Percentiles rank a stretch among this genome's conserved stretches.
Conservation (phyloP, 495 filamentous ascomycete genomes). For the Neurospora sp. region DNA sequence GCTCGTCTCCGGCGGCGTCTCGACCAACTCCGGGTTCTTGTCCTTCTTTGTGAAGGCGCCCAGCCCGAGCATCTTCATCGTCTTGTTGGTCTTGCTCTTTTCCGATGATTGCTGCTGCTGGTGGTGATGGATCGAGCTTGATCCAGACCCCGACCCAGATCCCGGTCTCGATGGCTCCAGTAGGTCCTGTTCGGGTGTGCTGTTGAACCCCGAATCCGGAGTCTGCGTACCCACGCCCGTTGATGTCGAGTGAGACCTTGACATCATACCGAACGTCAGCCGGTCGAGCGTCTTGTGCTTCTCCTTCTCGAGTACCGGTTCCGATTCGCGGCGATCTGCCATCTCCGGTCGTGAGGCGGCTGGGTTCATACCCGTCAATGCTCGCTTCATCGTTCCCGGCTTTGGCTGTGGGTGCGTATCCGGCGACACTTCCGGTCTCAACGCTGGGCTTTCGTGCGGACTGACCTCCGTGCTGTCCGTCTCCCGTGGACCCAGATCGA, state of each 20-base stretch:
- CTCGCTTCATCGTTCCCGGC: neutral
- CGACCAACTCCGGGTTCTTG: neutral
- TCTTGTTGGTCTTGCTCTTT: neutral
- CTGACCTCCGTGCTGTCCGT: neutral
- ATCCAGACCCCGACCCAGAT: neutral
- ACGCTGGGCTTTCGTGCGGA: neutral
- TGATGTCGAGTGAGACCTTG: neutral
- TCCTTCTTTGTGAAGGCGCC: neutral
- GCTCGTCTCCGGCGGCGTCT: neutral
- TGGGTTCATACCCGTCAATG: neutral
- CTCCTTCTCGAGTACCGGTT: neutral
- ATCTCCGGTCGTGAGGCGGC: neutral
- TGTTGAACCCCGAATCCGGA: neutral
- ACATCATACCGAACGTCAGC: neutral
- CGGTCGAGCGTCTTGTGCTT: neutral
- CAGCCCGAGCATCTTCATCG: neutral
- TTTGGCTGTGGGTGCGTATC: neutral
- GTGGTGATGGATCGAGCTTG: neutral
- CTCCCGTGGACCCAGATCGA: neutral
- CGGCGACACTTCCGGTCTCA: neutral
- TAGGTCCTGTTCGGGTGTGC: neutral
- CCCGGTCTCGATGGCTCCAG: neutral
- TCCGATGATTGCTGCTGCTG: neutral
- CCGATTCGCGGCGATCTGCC: neutral
- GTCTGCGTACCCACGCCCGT: neutral